A percentile compares a stretch with the other conserved stretches of the same genome.
Evolutionary conservation across 306 rosid genomes (phyloP).

Genomic region (Rosa chinensis): DNA sequence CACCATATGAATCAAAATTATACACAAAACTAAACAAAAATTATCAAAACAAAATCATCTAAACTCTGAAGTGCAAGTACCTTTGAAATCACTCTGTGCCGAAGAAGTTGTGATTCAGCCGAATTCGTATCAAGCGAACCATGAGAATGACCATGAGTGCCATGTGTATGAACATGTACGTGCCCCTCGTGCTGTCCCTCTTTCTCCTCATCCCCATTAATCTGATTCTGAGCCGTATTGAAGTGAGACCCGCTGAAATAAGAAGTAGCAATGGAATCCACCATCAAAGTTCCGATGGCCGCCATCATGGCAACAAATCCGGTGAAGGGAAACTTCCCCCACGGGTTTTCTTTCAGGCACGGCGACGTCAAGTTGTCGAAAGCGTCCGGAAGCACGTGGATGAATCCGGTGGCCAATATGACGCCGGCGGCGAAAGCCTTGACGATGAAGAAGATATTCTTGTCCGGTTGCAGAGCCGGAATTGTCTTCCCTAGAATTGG

Average conservation of each 20-base stretch:
- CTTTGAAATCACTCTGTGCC: constrained; percentile 72
- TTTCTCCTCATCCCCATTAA: constrained; percentile 34
- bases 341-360: constrained; percentile 44
- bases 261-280: constrained; percentile 69
- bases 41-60: neutral
- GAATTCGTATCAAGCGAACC: constrained; percentile 25
- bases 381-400: constrained; percentile 77
- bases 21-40: neutral
- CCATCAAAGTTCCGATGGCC: constrained; percentile 69
- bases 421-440: constrained; percentile 87
- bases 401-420: constrained; percentile 69
- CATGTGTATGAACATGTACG: constrained; percentile 62
- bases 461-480: constrained; percentile 59
- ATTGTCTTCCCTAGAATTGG: constrained; percentile 60
- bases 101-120: constrained; percentile 41
- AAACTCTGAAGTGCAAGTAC: constrained; percentile 24
- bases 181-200: constrained; percentile 38
- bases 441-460: constrained; percentile 48
- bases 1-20: neutral
- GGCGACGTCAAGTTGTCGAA: constrained; percentile 48
- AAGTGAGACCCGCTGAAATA: constrained; percentile 38
- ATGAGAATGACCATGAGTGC: constrained; percentile 70
- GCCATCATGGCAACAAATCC: constrained; percentile 88
- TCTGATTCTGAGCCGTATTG: neutral
- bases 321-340: constrained; percentile 69